Conservation (phyloP, 2,329 filamentous ascomycete species). For the Fusarium mangiferae region DNA sequence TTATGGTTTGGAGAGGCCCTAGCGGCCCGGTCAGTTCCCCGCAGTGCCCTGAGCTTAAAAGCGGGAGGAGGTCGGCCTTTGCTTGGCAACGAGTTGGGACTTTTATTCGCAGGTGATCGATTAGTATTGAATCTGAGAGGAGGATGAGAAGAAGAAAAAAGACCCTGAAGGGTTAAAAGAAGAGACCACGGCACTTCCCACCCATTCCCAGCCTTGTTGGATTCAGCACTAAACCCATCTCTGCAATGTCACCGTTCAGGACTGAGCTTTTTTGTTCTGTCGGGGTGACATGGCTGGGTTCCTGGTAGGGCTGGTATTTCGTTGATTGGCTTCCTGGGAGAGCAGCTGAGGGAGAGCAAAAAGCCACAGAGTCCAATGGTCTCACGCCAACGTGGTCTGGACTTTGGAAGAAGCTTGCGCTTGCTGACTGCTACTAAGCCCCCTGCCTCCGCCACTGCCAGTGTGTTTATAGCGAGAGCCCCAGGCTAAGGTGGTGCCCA, state of each 20-base stretch:
- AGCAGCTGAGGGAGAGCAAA: constrained; percentile 24
- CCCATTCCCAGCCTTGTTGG: constrained; percentile 25
- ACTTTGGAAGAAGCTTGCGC: neutral
- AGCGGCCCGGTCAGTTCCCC: constrained; percentile 33
- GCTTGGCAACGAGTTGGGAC: neutral
- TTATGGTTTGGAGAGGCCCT: constrained; percentile 16
- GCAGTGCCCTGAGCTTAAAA: constrained; percentile 24
- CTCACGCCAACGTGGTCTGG: constrained; percentile 32
- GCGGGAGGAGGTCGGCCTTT: neutral
- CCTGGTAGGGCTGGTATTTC: constrained; percentile 30
- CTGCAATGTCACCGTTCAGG: constrained; percentile 11
- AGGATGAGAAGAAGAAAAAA: neutral
- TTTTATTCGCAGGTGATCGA: neutral
- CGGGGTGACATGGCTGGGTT: constrained; percentile 13
- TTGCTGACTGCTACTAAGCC: constrained; percentile 20
- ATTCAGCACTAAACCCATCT: constrained; percentile 28
- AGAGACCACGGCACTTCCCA: neutral
- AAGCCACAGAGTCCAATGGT: constrained; percentile 31
- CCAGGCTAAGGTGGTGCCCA: neutral
- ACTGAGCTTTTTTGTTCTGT: constrained; percentile 11
- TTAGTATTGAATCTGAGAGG: neutral
- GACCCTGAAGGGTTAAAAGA: constrained; percentile 5
- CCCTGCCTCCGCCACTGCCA: constrained; percentile 15
- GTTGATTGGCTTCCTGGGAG: constrained; percentile 26
- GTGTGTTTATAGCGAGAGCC: neutral